These are phyloP conservation scores for Corymbia calophylla DNA, from an alignment of 441 rosid genomes.

Conservation along the genomic window DNA sequence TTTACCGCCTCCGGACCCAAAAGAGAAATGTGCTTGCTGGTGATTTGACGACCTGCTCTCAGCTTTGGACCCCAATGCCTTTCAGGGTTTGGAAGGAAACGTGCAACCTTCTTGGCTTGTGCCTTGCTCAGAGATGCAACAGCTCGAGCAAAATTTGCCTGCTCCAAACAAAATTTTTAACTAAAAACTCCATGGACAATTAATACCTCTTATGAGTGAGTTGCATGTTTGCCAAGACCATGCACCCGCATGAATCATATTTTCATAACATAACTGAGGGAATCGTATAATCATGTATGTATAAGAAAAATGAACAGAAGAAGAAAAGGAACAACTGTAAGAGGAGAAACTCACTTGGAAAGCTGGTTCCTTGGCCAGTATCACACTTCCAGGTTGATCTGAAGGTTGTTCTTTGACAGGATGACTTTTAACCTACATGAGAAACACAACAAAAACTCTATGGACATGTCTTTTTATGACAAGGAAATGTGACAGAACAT, in stretches of 20 bases:
- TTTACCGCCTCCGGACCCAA: constrained; percentile 87
- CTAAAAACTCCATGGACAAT: not conserved
- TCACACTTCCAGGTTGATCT: constrained; percentile 84
- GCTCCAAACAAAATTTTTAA: not conserved
- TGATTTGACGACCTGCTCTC: constrained; percentile 90
- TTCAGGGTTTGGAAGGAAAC: constrained; percentile 93
- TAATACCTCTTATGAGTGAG: not conserved
- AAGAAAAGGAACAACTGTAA: not conserved
- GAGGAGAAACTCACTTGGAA: constrained; percentile 44
- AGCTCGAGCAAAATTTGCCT: constrained; percentile 91
- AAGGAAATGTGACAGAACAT: not conserved
- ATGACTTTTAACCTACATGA: constrained; percentile 73
- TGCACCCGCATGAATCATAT: not conserved
- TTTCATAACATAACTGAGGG: not conserved
- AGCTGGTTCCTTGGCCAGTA: constrained; percentile 81
- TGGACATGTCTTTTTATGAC: not conserved
- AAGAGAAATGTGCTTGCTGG: constrained; percentile 88
- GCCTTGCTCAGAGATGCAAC: constrained; percentile 92
- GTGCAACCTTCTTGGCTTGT: constrained; percentile 84
- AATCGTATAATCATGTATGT: not conserved
- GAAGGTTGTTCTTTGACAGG: constrained; percentile 83
- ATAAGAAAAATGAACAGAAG: not conserved
- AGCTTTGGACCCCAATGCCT: constrained; percentile 99
- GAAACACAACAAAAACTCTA: not conserved
- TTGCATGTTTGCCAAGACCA: not conserved